These are phyloP conservation scores for Aspergillus sclerotiicarbonarius DNA, from an alignment of 495 filamentous ascomycete genomes.

Conservation along the genomic window DNA sequence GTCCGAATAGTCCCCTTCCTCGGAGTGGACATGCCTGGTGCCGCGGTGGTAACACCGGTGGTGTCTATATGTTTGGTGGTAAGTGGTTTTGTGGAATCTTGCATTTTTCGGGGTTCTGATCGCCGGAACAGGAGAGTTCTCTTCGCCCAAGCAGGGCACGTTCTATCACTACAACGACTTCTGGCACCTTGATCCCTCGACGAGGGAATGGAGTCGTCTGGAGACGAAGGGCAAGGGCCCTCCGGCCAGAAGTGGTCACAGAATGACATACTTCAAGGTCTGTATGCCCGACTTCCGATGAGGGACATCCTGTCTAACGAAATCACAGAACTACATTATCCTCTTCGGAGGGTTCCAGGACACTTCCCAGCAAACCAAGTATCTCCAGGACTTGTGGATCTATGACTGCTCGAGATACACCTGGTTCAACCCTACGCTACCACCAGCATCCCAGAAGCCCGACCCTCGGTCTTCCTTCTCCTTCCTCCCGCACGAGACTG, in stretches of 20 bases:
- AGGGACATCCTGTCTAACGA: constrained; percentile 8
- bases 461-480: constrained; percentile 89
- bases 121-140: constrained; percentile 55
- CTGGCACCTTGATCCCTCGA: constrained; percentile 81
- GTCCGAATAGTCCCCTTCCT: constrained; percentile 87
- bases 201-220: constrained; percentile 84
- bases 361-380: constrained; percentile 88
- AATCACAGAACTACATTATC: constrained; percentile 61
- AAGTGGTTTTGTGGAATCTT: constrained; percentile 12
- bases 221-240: constrained; percentile 86
- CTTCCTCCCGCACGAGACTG: constrained; percentile 82
- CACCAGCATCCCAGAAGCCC: constrained; percentile 76
- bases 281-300: constrained; percentile 25
- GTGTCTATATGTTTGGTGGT: constrained; percentile 89
- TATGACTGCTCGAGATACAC: constrained; percentile 68
- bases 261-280: constrained; percentile 90
- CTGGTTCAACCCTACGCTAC: constrained; percentile 72
- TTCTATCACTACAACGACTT: constrained; percentile 99
- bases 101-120: constrained; percentile 9
- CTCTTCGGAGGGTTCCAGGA: constrained; percentile 90
- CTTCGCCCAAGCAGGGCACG: constrained; percentile 89
- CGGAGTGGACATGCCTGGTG: constrained; percentile 92
- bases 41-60: constrained; percentile 78
- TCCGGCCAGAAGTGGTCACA: constrained; percentile 86
- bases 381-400: constrained; percentile 70